These are phyloP conservation scores for Pythium oligandrum DNA, from an alignment of 352 stramenopile genomes.

Conservation along the genomic window DNA sequence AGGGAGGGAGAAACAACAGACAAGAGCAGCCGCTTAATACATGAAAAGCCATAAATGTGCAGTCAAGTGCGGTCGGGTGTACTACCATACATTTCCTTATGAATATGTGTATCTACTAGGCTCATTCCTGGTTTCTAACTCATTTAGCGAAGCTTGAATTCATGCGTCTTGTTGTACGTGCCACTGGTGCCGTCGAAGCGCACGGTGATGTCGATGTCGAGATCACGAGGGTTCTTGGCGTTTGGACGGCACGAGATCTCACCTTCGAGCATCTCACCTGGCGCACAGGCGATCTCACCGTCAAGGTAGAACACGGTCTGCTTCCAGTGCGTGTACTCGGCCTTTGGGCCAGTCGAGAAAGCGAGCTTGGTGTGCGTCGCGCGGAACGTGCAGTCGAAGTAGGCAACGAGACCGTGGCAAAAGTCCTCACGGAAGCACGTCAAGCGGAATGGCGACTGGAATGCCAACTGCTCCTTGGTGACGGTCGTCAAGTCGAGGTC, in stretches of 20 bases:
- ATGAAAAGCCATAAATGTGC: too few relatives aligned
- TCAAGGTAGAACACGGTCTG: conserved; percentile 97
- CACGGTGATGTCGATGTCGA: conserved; percentile 90
- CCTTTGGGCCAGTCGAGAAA: conserved; percentile 94
- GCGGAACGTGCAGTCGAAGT: conserved; percentile 98
- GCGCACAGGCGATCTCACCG: conserved; percentile 74
- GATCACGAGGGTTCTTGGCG: conserved; percentile 89
- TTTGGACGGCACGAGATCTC: conserved; percentile 89
- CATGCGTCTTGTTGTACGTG: conserved; percentile 61
- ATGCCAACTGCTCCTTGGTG: conserved; percentile 93
- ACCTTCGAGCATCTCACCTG: conserved; percentile 88
- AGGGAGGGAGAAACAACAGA: too few relatives aligned
- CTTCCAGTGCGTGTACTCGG: conserved; percentile 99
- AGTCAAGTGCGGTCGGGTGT: too few relatives aligned
- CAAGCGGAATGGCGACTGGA: conserved; percentile 90
- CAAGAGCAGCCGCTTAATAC: too few relatives aligned
- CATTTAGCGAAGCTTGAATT: conserved; percentile 79
- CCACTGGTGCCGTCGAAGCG: conserved; percentile 68
- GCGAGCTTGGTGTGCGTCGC: conserved; percentile 92
- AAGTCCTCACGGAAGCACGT: conserved; percentile 92
- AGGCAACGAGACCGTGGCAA: conserved; percentile 95
- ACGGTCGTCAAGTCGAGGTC: conserved; percentile 91
- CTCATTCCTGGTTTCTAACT: too few relatives aligned
- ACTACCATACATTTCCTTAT: too few relatives aligned
- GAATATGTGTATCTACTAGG: too few relatives aligned